Evolutionary conservation across 2,329 filamentous ascomycete genomes (phyloP), one percentile per base, ranked within the genome.

Genomic region (Clarireedia homoeocarpa): DNA sequence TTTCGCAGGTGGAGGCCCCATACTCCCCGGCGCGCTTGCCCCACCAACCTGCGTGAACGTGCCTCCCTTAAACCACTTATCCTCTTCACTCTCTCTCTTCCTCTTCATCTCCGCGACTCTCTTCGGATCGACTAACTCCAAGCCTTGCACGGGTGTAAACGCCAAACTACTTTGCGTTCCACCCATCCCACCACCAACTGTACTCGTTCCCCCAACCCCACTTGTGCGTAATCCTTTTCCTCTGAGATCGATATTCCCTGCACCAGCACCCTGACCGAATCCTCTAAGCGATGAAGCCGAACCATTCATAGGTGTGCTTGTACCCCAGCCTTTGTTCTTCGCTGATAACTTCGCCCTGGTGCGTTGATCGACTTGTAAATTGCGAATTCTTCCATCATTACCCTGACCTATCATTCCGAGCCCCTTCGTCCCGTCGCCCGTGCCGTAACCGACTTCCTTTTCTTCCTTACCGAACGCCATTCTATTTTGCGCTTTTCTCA

Each of bases 391-490:
- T n/a, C 94, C 94, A 61, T 91, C 89, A 69, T 91, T 89, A 61
- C 84, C 77, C 66, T 90, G 85, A 0, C 94, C 94, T 61, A 99
- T 91, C 94, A 97, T 97, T 55, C 94, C 94, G 71, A 99, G 76
- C 27, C 94, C 94, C 58, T 86, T 85, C 0, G 91, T 95, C 55
- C 83, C 83, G 63, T 96, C 91, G 51, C 91, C 89, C 0, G 83
- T 84, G 38, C 91, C 92, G 70, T 95, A 97, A 34, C 91, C 92
- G 1, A 94, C 85, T 72, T 99, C 94, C 65, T 84, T 86, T 72
- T 99, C 94, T 71, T 97, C 92, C 70, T 95, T 94, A 57, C 91
- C 91, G 67, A 99, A 99, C 0, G 86, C 90, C 82, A 99, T 86
- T 53, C 94, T 83, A 74, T 99, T 99, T 73, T 97, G 94, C 4